Base-by-base conservation (phyloP, 805 yeast species). In the Saturnispora saitoi region DNA sequence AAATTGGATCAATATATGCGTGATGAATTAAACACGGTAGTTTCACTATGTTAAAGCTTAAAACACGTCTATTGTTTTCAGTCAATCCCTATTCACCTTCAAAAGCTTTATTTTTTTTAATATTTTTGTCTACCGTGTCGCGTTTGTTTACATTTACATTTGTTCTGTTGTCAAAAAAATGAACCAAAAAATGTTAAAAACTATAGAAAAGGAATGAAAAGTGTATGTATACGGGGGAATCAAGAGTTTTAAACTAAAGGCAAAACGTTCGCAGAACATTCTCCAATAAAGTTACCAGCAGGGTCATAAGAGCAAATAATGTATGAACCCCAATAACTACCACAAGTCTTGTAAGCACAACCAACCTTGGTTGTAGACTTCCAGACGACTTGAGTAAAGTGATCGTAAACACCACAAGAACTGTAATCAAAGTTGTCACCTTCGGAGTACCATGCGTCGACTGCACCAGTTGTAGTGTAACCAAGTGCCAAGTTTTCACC, bases 401-500 rank as follows among this genome's bases (percentile, higher is more conserved):
- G 95, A 48, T 71, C 71, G 48, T 66, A 70, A 48, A 71, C 71
- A 55, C 66, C 70, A 49, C 77, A 81, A 45, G 74, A 64, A 42
- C 65, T 59, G 67, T 64, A 83, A 64, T 76, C 67, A 66, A 83
- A 85, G 46, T 62, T 51, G 10, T 58, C 49, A 54, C 81, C 83
- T 69, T 85, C 91, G 51, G 70, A 64, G 66, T 84, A 84, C 93
- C 93, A 85, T 38, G 83, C 80, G 51, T 81, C 82, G 36, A 83
- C 84, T 28, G 71, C 59, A 29, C 77, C 80, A 11, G 72, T 63
- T 9, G 32, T 20, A 58, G 73, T 55, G 65, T 73, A 82, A 52
- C 88, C 91, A 37, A 79, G 75, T 15, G 89, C 90, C 55, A 85
- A 71, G 68, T 85, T 85, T 63, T 85, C 91, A 68, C 93, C 93